Conservation (phyloP, 257 asterid genomes). For the Anisodus tanguticus region DNA sequence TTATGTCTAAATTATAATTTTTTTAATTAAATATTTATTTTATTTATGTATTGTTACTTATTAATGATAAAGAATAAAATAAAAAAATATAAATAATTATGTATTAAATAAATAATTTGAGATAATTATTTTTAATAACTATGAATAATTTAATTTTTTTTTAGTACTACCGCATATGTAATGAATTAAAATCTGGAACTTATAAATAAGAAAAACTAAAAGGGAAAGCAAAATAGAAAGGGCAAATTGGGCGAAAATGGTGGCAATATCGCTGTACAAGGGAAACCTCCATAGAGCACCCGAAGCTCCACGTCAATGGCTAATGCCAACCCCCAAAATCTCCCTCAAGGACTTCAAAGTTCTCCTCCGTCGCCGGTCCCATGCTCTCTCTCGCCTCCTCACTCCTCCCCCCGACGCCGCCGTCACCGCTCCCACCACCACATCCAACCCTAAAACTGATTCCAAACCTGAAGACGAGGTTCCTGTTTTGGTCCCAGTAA, state of each 20-base stretch:
- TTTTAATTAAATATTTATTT: too few relatives aligned
- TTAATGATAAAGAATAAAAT: too few relatives aligned
- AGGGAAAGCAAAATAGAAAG: background rate
- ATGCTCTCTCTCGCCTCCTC: conserved; percentile 66
- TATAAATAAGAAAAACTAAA: background rate
- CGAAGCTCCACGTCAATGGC: conserved; percentile 74
- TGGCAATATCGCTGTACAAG: conserved; percentile 82
- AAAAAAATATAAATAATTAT: too few relatives aligned
- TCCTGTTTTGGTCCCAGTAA: conserved; percentile 21
- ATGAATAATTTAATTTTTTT: too few relatives aligned
- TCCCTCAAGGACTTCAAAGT: conserved; percentile 61
- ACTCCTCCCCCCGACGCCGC: background rate
- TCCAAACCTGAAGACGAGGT: conserved; percentile 36
- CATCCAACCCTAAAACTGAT: conserved; percentile 32
- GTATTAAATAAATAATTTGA: too few relatives aligned
- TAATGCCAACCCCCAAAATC: conserved; percentile 61
- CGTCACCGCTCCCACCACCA: conserved; percentile 7
- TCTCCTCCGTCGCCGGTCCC: conserved; percentile 75
- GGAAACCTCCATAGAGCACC: conserved; percentile 84
- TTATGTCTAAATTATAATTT: too few relatives aligned
- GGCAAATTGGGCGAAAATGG: conserved; percentile 46
- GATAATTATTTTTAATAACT: too few relatives aligned
- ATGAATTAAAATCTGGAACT: background rate
- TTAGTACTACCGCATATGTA: background rate
- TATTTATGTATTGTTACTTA: too few relatives aligned